Evolutionary conservation across 495 filamentous ascomycete genomes (phyloP).

Genomic region (Trichoderma parareesei): DNA sequence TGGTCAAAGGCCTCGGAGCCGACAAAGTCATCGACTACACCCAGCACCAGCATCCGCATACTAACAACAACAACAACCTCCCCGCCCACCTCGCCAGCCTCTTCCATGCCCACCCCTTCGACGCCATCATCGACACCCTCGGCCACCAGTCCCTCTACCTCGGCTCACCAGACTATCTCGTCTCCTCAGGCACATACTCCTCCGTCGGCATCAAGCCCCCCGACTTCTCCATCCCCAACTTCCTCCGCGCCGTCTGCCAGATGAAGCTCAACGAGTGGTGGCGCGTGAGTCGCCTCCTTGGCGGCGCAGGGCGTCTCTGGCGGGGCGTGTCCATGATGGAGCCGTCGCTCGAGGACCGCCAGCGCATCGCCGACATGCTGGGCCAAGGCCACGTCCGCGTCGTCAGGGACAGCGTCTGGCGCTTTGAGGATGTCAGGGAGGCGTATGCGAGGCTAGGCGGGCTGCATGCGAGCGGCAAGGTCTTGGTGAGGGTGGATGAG

Average conservation of each 20-base stretch:
- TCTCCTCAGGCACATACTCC: conserved; percentile 24
- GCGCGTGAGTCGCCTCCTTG: conserved; percentile 23
- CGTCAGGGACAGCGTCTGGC: conserved; percentile 22
- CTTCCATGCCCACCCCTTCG: conserved; percentile 22
- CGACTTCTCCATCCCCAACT: conserved; percentile 16
- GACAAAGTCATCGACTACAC: conserved; percentile 31
- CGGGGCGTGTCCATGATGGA: conserved; percentile 22
- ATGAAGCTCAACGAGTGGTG: conserved; percentile 25
- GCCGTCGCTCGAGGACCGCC: conserved; percentile 22
- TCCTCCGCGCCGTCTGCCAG: conserved; percentile 18
- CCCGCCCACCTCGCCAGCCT: conserved; percentile 17
- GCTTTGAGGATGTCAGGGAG: conserved; percentile 23
- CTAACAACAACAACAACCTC: conserved; percentile 12
- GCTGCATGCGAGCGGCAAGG: conserved; percentile 26
- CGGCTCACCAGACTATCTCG: conserved; percentile 23
- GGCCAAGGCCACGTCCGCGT: conserved; percentile 25
- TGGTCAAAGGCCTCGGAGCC: conserved; percentile 27
- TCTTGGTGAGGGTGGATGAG: conserved; percentile 21
- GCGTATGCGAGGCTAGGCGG: conserved; percentile 23
- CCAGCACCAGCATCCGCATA: conserved; percentile 1
- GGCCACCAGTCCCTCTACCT: conserved; percentile 28
- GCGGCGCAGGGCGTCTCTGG: conserved; percentile 25
- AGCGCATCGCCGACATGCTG: conserved; percentile 21
- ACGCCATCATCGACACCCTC: conserved; percentile 26
- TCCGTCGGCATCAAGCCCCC: conserved; percentile 22